Evolutionary conservation across 192 early-diverging fungal genomes (phyloP).

Genomic region (Ambispora gerdemannii): DNA sequence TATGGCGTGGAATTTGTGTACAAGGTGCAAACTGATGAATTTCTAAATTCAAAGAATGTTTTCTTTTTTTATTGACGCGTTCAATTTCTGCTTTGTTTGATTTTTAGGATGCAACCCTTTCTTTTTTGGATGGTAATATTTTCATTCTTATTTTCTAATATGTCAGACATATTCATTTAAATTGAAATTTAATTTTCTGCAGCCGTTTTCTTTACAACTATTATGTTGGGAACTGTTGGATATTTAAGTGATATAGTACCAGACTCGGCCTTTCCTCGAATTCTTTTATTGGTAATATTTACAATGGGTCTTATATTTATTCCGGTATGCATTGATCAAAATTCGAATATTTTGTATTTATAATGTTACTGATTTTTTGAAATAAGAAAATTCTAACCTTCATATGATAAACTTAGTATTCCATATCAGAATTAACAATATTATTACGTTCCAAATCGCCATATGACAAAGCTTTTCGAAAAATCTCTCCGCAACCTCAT

Average conservation of each 20-base stretch:
- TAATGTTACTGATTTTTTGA: neutral
- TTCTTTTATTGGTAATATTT: conserved; percentile 27
- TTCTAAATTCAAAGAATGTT: neutral
- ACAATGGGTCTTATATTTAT: conserved; percentile 26
- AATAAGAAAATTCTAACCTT: too few relatives aligned
- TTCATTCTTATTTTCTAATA: too few relatives aligned
- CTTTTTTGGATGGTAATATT: conserved; percentile 30
- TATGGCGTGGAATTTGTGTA: conserved; percentile 29
- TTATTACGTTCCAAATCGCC: conserved; percentile 22
- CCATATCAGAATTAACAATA: conserved; percentile 18
- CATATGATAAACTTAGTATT: conserved; percentile 25
- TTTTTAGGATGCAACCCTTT: neutral
- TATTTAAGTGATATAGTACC: conserved; percentile 31
- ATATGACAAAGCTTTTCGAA: conserved; percentile 24
- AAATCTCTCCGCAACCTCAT: conserved; percentile 28
- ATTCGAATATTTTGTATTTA: too few relatives aligned
- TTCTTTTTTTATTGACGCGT: neutral
- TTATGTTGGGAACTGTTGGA: conserved; percentile 32
- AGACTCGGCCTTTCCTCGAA: conserved; percentile 20
- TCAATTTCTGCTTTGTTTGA: neutral
- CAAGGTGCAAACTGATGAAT: neutral
- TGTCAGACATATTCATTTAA: too few relatives aligned
- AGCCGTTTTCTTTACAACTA: conserved; percentile 32
- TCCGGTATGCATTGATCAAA: conserved; percentile 21
- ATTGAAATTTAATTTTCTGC: too few relatives aligned